These are phyloP conservation scores for Amanita polypyramis DNA, from an alignment of 768 basidiomycete species.

Conservation along the genomic window DNA sequence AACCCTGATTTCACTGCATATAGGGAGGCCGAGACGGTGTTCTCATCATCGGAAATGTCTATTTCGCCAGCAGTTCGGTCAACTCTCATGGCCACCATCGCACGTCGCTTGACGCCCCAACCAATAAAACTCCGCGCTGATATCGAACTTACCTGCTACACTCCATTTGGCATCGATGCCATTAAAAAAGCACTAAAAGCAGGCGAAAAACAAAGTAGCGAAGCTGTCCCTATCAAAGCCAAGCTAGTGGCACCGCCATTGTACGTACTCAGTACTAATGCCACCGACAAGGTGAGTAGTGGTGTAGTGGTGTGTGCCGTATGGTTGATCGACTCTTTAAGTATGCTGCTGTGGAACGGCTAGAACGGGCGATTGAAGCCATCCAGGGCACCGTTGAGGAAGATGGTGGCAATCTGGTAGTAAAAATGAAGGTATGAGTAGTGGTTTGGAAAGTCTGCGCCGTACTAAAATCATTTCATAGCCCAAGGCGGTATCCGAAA, in stretches of 20 bases:
- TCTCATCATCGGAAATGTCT: conserved; percentile 52
- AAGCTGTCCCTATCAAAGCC: conserved; percentile 92
- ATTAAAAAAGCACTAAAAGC: conserved; percentile 87
- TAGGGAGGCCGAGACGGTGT: conserved; percentile 61
- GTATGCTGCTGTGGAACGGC: conserved; percentile 83
- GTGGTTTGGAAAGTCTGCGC: neutral
- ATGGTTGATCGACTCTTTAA: conserved; percentile 13
- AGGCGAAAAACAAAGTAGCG: conserved; percentile 81
- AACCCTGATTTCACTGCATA: conserved; percentile 4
- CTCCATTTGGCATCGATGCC: conserved; percentile 91
- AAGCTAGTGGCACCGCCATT: conserved; percentile 93
- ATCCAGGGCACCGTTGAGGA: conserved; percentile 81
- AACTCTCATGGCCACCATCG: conserved; percentile 74
- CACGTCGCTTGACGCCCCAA: conserved; percentile 91
- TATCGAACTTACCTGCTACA: conserved; percentile 95
- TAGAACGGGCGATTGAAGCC: conserved; percentile 88
- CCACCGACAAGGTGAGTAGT: conserved; percentile 84
- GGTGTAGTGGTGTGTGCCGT: neutral
- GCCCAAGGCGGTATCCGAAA: conserved; percentile 97
- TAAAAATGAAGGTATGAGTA: conserved; percentile 87
- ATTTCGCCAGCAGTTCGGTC: conserved; percentile 45
- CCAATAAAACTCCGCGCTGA: conserved; percentile 98
- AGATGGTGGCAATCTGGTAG: conserved; percentile 75
- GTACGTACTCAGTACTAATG: conserved; percentile 92
- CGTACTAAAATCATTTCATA: conserved; percentile 18